A percentile compares a stretch with the other conserved stretches of the same genome.
phyloP scores from a whole-genome alignment of 2,329 filamentous ascomycete genomes.

The Cytospora schulzeri region DNA sequence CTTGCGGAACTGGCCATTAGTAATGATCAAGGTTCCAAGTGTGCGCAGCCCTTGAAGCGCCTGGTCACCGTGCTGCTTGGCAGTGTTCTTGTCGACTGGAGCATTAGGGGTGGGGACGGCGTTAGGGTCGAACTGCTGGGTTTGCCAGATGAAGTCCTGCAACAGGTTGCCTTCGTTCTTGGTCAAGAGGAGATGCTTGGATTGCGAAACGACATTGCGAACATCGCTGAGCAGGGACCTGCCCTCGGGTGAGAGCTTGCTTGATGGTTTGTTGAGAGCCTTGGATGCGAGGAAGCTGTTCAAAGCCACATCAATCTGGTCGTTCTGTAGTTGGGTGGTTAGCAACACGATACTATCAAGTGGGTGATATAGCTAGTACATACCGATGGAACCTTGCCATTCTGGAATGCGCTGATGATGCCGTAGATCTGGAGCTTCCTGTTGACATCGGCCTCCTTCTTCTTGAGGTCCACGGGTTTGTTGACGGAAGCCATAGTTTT shows the following conservation, averaged over 20 bases:
- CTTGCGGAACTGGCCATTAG: slow-evolving; percentile 95
- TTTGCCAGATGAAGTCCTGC: slow-evolving; percentile 97
- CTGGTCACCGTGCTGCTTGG: slow-evolving; percentile 80
- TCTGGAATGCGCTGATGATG: slow-evolving; percentile 81
- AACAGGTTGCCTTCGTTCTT: slow-evolving; percentile 95
- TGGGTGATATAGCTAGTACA: slow-evolving; percentile 39
- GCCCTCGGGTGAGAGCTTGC: slow-evolving; percentile 81
- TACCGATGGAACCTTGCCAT: slow-evolving; percentile 89
- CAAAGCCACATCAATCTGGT: slow-evolving; percentile 91
- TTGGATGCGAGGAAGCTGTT: slow-evolving; percentile 82
- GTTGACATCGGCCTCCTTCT: slow-evolving; percentile 86
- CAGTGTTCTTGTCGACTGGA: slow-evolving; percentile 74
- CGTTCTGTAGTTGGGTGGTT: slow-evolving; percentile 61
- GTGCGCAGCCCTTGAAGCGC: slow-evolving; percentile 84
- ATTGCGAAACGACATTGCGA: slow-evolving; percentile 77
- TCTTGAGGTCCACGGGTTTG: slow-evolving; percentile 69
- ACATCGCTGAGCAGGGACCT: slow-evolving; percentile 76
- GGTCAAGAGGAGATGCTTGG: slow-evolving; percentile 81
- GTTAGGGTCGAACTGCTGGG: slow-evolving; percentile 70
- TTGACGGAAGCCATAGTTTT: slow-evolving; percentile 57
- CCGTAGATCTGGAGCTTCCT: slow-evolving; percentile 94
- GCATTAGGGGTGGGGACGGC: slow-evolving; percentile 63
- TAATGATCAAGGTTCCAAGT: slow-evolving; percentile 84
- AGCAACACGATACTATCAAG: slow-evolving; percentile 14
- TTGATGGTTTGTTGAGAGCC: slow-evolving; percentile 68